Evolutionary conservation across 257 asterid species (phyloP).

Genomic region (Capsicum chinense): DNA sequence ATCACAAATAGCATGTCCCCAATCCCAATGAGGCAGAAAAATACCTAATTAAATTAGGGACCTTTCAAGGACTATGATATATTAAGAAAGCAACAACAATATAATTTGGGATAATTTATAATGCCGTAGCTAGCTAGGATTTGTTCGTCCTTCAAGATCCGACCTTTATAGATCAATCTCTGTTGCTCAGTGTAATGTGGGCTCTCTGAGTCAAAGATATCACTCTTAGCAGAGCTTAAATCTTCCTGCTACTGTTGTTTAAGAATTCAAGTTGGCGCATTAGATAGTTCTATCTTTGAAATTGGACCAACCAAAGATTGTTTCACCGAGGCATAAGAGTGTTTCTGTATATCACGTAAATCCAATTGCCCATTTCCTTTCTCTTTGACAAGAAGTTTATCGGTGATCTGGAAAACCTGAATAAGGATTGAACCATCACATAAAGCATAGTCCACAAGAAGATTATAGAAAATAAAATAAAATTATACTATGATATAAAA

Average conservation of each 20-base stretch:
- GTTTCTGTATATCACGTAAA: slow-evolving; percentile 27
- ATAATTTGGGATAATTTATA: too few relatives aligned
- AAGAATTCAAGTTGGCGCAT: slow-evolving; percentile 37
- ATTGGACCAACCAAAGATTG: slow-evolving; percentile 42
- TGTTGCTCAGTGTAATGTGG: slow-evolving; percentile 39
- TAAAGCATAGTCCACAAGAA: slow-evolving; percentile 22
- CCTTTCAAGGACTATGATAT: too few relatives aligned
- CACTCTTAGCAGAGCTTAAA: slow-evolving; percentile 39
- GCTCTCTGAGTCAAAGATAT: slow-evolving; percentile 48
- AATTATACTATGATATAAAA: too few relatives aligned
- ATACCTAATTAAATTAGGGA: too few relatives aligned
- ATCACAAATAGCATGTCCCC: too few relatives aligned
- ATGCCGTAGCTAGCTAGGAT: too few relatives aligned
- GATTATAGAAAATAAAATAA: neutral
- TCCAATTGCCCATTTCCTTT: slow-evolving; percentile 32
- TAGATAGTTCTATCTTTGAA: slow-evolving; percentile 44
- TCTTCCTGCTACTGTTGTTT: slow-evolving; percentile 11
- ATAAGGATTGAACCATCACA: slow-evolving; percentile 27
- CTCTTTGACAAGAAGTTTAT: slow-evolving; percentile 43
- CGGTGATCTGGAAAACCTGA: slow-evolving; percentile 61
- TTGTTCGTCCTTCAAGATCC: too few relatives aligned
- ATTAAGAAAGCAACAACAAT: too few relatives aligned
- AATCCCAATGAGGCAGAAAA: too few relatives aligned
- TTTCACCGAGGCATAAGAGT: slow-evolving; percentile 31
- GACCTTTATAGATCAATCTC: too few relatives aligned